These are phyloP conservation scores for Diutina pseudorugosa DNA, from an alignment of 1,139 yeast genomes.

Conservation along the genomic window DNA sequence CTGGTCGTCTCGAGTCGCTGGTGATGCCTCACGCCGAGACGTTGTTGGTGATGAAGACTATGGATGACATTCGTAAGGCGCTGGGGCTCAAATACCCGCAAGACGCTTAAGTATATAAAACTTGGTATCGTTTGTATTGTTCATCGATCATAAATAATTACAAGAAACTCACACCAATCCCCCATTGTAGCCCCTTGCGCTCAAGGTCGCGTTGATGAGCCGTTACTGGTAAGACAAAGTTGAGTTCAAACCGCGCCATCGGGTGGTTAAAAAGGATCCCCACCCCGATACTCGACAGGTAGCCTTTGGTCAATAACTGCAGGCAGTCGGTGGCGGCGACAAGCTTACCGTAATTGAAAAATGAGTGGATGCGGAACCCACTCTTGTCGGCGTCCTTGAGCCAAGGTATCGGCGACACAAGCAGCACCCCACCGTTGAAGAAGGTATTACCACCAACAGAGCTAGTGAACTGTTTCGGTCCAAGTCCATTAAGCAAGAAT, in stretches of 20 bases:
- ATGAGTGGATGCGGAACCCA: conserved; percentile 57
- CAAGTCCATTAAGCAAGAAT: conserved; percentile 66
- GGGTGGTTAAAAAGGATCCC: conserved; percentile 82
- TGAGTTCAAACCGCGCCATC: conserved; percentile 82
- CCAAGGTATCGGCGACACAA: conserved; percentile 52
- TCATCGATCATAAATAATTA: conserved; percentile 14
- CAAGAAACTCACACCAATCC: conserved; percentile 78
- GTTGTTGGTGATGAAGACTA: conserved; percentile 26
- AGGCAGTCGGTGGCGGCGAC: conserved; percentile 35
- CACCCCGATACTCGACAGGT: conserved; percentile 31
- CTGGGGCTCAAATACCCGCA: conserved; percentile 30
- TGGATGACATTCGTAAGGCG: conserved; percentile 33
- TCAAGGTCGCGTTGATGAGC: conserved; percentile 52
- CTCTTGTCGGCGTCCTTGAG: conserved; percentile 31
- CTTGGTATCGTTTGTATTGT: background rate
- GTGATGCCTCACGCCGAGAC: conserved; percentile 33
- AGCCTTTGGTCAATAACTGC: background rate
- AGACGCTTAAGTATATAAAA: conserved; percentile 11
- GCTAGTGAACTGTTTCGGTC: conserved; percentile 57
- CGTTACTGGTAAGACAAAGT: conserved; percentile 67
- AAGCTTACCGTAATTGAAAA: conserved; percentile 65
- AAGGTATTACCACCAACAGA: conserved; percentile 77
- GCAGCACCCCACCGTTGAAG: conserved; percentile 57
- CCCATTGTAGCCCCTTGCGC: conserved; percentile 86
- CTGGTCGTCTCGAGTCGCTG: conserved; percentile 21